Percentiles rank a stretch among this genome's conserved stretches.
phyloP scores from a whole-genome alignment of 108 stramenopile genomes.

The Fragilaria crotonensis region DNA sequence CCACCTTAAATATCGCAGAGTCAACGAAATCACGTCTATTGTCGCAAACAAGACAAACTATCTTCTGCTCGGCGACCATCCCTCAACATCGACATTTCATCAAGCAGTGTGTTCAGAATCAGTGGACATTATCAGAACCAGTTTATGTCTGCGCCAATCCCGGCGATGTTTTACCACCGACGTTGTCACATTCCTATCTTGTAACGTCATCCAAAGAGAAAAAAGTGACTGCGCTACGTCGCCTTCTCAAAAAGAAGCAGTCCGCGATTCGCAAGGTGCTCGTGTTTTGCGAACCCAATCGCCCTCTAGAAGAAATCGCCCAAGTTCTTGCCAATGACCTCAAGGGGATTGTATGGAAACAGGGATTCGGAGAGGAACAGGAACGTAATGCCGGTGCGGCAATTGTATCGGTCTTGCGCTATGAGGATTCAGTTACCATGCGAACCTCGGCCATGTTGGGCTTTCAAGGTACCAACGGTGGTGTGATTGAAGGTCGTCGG shows the following conservation, averaged over 20 bases:
- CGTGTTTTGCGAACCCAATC: slow-evolving; percentile 63
- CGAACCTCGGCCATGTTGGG: slow-evolving; percentile 71
- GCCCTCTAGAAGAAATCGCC: slow-evolving; percentile 71
- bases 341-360: slow-evolving; percentile 33
- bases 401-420: slow-evolving; percentile 51
- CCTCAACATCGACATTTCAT: slow-evolving; percentile 90
- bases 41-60: slow-evolving; percentile 61
- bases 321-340: slow-evolving; percentile 41
- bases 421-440: slow-evolving; percentile 53
- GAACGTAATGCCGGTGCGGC: slow-evolving; percentile 5
- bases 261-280: slow-evolving; percentile 40
- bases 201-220: slow-evolving; percentile 57
- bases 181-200: slow-evolving; percentile 74
- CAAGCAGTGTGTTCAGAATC: slow-evolving; percentile 73
- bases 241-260: slow-evolving; percentile 53
- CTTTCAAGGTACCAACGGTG: slow-evolving; percentile 42
- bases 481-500: slow-evolving; percentile 8
- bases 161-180: slow-evolving; percentile 77
- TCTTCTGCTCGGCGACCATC: slow-evolving; percentile 94
- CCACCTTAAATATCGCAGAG: background rate
- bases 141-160: slow-evolving; percentile 70
- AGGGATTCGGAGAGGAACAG: slow-evolving; percentile 19
- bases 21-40: slow-evolving; percentile 7
- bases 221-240: slow-evolving; percentile 67
- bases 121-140: slow-evolving; percentile 84